Base-by-base conservation (phyloP, 352 stramenopile species). In the Phytophthora podocarpi region DNA sequence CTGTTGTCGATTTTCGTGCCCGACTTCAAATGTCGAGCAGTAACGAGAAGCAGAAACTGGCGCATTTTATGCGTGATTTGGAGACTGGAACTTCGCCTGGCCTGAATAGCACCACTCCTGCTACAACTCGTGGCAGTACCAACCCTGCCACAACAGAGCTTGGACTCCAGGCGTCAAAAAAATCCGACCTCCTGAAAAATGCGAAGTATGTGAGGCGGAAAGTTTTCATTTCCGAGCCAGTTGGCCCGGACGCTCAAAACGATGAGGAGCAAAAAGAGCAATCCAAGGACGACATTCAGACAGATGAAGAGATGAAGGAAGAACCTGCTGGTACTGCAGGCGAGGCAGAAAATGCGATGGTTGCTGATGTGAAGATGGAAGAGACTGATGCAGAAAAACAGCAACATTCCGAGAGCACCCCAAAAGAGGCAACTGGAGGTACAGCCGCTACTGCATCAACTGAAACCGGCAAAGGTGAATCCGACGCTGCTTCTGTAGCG, bases 1-100 rank as follows among this genome's bases (percentile, higher is more conserved):
- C 76, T 12, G 81, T 91, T 36, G 80, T 93, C 9, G 84, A 93
- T 56, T 87, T 85, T 15, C 80, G 84, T 36, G 75, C 82, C 13
- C 81, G 84, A 15, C 72, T 93, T 5, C 78, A 90, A 54, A 89
- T 93, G 76, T 84, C 82, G 10, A 80, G 70, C 13, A 73, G 53
- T 21, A 85, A 89, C 13, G 84, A 93, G 41, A 93, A 90, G 53
- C 76, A 82, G 26, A 91, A 89, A 35, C 43, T 93, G 20, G 32
- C 59, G 2, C 70, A 61, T 24, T 73, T 81, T 32, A 63, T 78
- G 51, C 63, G 56, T 13, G 71, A 87, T 28, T 53, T 85, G 59
- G 53, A 77, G 42, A 50, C 47, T 53, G 37, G 13, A 13, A 28
- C 26, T 15, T 35, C 49, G 26, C 8, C 37, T 40, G 37, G 2